Conservation (phyloP, 2,329 filamentous ascomycete species). For the Thelonectria rubi region DNA sequence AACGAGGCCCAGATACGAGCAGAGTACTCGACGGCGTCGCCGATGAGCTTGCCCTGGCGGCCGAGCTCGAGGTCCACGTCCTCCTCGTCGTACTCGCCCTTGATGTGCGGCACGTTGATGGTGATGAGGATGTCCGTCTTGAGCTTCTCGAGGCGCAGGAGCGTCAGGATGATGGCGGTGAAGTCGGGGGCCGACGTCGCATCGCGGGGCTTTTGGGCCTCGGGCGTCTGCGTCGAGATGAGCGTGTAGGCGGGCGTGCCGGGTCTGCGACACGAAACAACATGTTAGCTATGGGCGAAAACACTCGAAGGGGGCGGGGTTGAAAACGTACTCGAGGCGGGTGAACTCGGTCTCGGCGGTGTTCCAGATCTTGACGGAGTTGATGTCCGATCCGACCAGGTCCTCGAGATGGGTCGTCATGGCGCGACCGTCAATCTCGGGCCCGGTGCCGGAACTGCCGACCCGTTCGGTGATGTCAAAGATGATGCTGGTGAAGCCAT, state of each 20-base stretch:
- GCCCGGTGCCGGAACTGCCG: slow-evolving; percentile 59
- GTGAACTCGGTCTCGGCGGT: slow-evolving; percentile 69
- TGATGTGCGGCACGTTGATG: slow-evolving; percentile 87
- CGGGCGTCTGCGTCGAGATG: slow-evolving; percentile 69
- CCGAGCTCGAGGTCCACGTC: slow-evolving; percentile 74
- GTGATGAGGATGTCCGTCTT: slow-evolving; percentile 84
- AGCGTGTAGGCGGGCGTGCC: slow-evolving; percentile 72
- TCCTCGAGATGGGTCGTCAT: slow-evolving; percentile 75
- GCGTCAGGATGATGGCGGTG: slow-evolving; percentile 78
- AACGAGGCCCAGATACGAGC: slow-evolving; percentile 76
- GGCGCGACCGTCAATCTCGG: slow-evolving; percentile 74
- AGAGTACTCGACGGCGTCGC: slow-evolving; percentile 73
- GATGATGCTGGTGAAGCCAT: slow-evolving; percentile 87
- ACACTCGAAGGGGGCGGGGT: not conserved
- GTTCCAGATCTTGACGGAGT: slow-evolving; percentile 73
- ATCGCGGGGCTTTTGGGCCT: slow-evolving; percentile 46
- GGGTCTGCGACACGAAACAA: slow-evolving; percentile 43
- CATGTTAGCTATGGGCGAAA: slow-evolving; percentile 14
- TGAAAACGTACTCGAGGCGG: slow-evolving; percentile 59
- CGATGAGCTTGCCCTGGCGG: slow-evolving; percentile 73
- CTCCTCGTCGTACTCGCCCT: slow-evolving; percentile 76
- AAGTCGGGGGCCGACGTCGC: slow-evolving; percentile 63
- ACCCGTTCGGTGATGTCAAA: slow-evolving; percentile 91
- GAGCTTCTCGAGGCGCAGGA: slow-evolving; percentile 79
- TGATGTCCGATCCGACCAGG: slow-evolving; percentile 70